Base-by-base conservation (phyloP, 148 eudicot species). In the Chenopodium formosanum region DNA sequence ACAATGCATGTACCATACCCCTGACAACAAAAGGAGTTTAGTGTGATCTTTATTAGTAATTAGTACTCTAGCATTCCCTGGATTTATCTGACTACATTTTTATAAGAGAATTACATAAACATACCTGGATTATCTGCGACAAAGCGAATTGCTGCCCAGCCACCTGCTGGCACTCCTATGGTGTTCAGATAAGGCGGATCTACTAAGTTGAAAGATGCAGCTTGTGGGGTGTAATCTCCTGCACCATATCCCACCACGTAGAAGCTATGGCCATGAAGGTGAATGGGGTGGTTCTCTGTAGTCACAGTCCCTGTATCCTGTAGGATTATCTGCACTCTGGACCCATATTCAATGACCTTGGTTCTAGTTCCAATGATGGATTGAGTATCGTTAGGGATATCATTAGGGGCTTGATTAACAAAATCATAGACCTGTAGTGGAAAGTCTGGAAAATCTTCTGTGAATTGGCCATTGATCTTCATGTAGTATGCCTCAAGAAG, bases 101-200 rank as follows among this genome's bases (percentile, higher is more conserved):
- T 3, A 34, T 67, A 23, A 62, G 56, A 17, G 2, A 53, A 65
- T 47, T 44, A 16, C 17, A 50, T n/a, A 50, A 27, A 77, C 64
- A 25, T 85, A 91, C 94, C 94, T 81, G 94, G 94, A 86, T 91
- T 91, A 68, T 91, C 91, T 31, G 94, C 94, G 4, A 78, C 77
- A 22, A 91, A 91, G 58, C 92, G 80, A 53, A 90, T 89, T 47
- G 90, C 94, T 67, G 94, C 90, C 94, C 94, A 91, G 64, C 94
- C 94, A 19, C 92, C 92, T 1, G 79, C 90, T 4, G 94, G 91
- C 52, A 91, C 94, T 80, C 91, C 92, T 72, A 91, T 69, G 29
- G 91, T 89, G 85, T 90, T 91, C 88, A 88, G 82, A 81, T 82
- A 83, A 64, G 92, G 92, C 47, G 94, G 94, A 74, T 91, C 94